Evolutionary conservation across 2,329 filamentous ascomycete genomes (phyloP).

Genomic region (Hymenoscyphus scutula): DNA sequence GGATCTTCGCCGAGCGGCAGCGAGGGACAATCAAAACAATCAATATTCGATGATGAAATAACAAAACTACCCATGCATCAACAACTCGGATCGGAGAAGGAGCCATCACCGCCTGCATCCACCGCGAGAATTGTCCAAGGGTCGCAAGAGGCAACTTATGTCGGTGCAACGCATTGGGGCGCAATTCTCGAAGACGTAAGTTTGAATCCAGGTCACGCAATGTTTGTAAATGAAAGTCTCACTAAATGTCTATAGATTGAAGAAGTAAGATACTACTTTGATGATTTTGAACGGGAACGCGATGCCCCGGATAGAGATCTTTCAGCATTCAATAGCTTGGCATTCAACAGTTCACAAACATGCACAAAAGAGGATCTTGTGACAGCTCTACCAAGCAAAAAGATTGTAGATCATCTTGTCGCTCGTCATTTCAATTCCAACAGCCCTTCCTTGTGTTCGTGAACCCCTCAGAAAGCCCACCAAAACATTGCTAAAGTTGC

Average conservation of each 20-base stretch:
- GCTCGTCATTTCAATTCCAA: slow-evolving; percentile 53
- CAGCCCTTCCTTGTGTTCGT: slow-evolving; percentile 51
- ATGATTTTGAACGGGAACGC: slow-evolving; percentile 41
- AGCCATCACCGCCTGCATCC: neutral
- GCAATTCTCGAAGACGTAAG: slow-evolving; percentile 59
- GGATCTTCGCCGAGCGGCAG: neutral
- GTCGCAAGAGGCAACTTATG: slow-evolving; percentile 46
- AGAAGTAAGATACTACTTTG: slow-evolving; percentile 57
- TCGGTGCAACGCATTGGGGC: slow-evolving; percentile 59
- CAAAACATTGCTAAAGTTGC: slow-evolving; percentile 12
- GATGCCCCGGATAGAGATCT: slow-evolving; percentile 34
- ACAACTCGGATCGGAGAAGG: neutral
- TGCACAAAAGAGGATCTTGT: slow-evolving; percentile 47
- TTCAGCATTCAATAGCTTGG: slow-evolving; percentile 37
- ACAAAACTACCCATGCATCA: neutral
- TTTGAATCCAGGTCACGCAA: slow-evolving; percentile 9
- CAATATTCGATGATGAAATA: neutral
- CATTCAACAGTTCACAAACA: slow-evolving; percentile 40
- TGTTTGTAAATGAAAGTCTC: neutral
- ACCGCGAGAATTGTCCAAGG: neutral
- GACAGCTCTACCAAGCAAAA: slow-evolving; percentile 46
- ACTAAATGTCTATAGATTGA: slow-evolving; percentile 46
- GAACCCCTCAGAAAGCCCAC: neutral
- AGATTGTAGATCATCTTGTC: slow-evolving; percentile 49
- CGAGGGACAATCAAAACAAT: neutral